A percentile compares a stretch with the other conserved stretches of the same genome.
phyloP scores from a whole-genome alignment of 192 early-diverging fungal species.

The Umbelopsis ramanniana region DNA sequence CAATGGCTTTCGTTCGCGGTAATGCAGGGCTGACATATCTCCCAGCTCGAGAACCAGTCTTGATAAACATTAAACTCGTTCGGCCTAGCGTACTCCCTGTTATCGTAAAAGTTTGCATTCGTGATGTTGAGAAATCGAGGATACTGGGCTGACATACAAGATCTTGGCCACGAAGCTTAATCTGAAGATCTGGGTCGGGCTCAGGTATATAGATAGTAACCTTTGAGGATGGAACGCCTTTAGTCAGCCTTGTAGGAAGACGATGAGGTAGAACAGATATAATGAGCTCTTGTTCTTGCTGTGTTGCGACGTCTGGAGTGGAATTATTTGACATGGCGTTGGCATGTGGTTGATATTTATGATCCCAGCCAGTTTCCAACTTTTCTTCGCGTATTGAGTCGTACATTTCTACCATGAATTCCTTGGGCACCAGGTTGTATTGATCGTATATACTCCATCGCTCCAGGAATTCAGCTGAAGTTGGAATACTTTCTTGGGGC shows the following conservation, averaged over 20 bases:
- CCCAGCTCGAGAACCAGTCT: constrained; percentile 51
- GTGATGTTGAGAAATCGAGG: constrained; percentile 56
- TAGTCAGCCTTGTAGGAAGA: constrained; percentile 60
- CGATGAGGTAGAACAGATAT: constrained; percentile 46
- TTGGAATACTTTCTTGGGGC: not conserved
- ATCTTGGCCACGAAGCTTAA: constrained; percentile 64
- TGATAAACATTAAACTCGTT: constrained; percentile 62
- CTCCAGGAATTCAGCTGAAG: constrained; percentile 30
- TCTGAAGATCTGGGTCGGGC: constrained; percentile 59
- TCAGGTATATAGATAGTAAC: constrained; percentile 62
- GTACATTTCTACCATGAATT: constrained; percentile 47
- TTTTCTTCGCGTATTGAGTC: constrained; percentile 48
- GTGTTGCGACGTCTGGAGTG: not conserved
- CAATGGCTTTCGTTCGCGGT: constrained; percentile 57
- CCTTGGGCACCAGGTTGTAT: constrained; percentile 36
- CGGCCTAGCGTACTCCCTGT: constrained; percentile 60
- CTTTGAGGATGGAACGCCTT: constrained; percentile 53
- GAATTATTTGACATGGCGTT: not conserved
- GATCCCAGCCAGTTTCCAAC: constrained; percentile 53
- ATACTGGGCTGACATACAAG: constrained; percentile 55
- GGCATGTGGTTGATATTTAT: constrained; percentile 17
- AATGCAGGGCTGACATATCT: constrained; percentile 49
- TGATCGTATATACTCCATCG: constrained; percentile 41
- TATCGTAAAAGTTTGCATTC: constrained; percentile 59
- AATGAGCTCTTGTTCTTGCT: constrained; percentile 29